Evolutionary conservation across 371 early-diverging fungal species (phyloP).

Genomic region (Mortierella sp.): DNA sequence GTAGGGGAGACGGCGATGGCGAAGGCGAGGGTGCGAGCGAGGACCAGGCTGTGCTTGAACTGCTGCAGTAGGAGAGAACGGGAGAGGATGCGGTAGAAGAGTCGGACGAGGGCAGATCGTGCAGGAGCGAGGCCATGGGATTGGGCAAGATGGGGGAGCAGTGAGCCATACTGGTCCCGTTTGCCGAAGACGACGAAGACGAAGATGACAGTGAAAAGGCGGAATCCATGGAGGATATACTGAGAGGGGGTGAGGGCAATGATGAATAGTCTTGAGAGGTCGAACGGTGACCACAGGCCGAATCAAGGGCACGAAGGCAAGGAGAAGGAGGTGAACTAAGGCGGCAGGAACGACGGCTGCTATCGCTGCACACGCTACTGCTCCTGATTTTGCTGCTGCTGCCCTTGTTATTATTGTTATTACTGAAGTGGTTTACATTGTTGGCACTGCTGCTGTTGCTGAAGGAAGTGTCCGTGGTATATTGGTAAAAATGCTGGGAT

Average conservation of each 20-base stretch:
- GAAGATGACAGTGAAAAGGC: slow-evolving; percentile 22
- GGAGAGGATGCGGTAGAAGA: slow-evolving; percentile 33
- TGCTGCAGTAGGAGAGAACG: slow-evolving; percentile 31
- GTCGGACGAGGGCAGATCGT: slow-evolving; percentile 25
- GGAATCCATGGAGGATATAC: slow-evolving; percentile 45
- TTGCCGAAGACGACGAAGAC: slow-evolving; percentile 15
- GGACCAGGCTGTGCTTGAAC: slow-evolving; percentile 24
- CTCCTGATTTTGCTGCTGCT: not conserved
- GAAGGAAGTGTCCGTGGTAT: slow-evolving; percentile 7
- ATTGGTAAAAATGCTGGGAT: not conserved
- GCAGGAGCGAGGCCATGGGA: slow-evolving; percentile 27
- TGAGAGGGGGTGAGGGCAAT: slow-evolving; percentile 49
- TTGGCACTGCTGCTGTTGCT: not conserved
- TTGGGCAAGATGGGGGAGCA: slow-evolving; percentile 44
- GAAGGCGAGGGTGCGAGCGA: slow-evolving; percentile 15
- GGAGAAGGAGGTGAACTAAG: slow-evolving; percentile 42
- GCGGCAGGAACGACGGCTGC: slow-evolving; percentile 18
- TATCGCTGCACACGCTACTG: slow-evolving; percentile 7
- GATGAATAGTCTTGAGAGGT: slow-evolving; percentile 32
- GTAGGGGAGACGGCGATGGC: slow-evolving; percentile 33
- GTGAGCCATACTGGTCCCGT: slow-evolving; percentile 51
- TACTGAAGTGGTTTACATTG: slow-evolving; percentile 17
- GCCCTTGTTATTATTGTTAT: slow-evolving; percentile 13
- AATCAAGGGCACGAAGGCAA: slow-evolving; percentile 48
- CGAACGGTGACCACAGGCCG: slow-evolving; percentile 23